These are phyloP conservation scores for Saussurea involucrata DNA, from an alignment of 129 eudicot species.

Conservation along the genomic window DNA sequence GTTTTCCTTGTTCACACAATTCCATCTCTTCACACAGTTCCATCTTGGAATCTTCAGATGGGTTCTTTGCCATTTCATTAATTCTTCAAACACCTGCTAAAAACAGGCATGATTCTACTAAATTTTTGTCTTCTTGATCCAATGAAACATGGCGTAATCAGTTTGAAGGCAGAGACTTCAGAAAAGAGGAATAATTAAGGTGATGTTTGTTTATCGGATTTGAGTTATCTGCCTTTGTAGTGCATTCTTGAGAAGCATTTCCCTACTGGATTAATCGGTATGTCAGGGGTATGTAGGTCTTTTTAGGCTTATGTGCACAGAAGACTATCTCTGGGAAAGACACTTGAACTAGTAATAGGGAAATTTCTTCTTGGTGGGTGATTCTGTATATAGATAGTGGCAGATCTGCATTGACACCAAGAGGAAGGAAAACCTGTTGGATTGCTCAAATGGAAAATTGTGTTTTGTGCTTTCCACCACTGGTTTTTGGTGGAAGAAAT, in stretches of 20 bases:
- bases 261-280: slow-evolving; percentile 44
- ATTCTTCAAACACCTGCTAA: slow-evolving; percentile 20
- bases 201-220: slow-evolving; percentile 45
- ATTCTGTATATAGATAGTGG: slow-evolving; percentile 64
- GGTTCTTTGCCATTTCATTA: slow-evolving; percentile 20
- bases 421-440: slow-evolving; percentile 19
- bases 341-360: slow-evolving; percentile 78
- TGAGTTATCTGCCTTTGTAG: slow-evolving; percentile 79
- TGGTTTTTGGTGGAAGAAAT: slow-evolving; percentile 33
- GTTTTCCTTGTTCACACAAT: slow-evolving; percentile 36
- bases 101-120: slow-evolving; percentile 24
- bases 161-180: slow-evolving; percentile 12
- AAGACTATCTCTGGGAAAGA: slow-evolving; percentile 73
- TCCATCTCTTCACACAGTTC: slow-evolving; percentile 26
- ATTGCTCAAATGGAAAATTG: slow-evolving; percentile 28
- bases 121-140: slow-evolving; percentile 14
- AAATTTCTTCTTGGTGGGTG: slow-evolving; percentile 45
- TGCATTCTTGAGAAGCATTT: slow-evolving; percentile 74
- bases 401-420: slow-evolving; percentile 35
- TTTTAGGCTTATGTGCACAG: slow-evolving; percentile 60
- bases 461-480: slow-evolving; percentile 26
- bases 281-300: slow-evolving; percentile 60
- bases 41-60: slow-evolving; percentile 27
- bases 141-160: slow-evolving; percentile 2
- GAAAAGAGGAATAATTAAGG: slow-evolving; percentile 3